Base-by-base conservation (phyloP, 306 rosid genomes). In the Glycine soja region DNA sequence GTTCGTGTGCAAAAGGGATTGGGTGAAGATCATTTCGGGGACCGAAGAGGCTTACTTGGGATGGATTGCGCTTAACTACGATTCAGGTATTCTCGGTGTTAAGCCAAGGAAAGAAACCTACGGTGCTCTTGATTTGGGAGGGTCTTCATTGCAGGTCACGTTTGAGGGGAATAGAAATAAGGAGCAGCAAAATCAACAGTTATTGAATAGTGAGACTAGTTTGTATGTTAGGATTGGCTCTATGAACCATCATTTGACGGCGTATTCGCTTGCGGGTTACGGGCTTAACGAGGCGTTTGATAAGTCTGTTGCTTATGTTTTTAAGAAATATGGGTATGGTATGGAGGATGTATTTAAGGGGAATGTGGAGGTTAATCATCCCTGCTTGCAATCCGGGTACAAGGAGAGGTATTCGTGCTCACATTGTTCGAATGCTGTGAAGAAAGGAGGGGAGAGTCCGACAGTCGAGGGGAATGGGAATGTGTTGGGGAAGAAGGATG, bases 51-150 rank as follows among this genome's bases (percentile, higher is more conserved):
- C 98, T 62, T 95, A 95, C 74, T 93, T 83, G 65, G 99, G 99
- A 10, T 95, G 99, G 99, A 93, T 95, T 75, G 98, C 99, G 2
- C 94, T 95, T 70, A 96, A 96, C 74, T 90, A 96, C 7, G 43
- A 38, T 5, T 80, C 84, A 2, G 85, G 85, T 1, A 80, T 82
- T 47, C 85, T 96, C 43, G 93, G 97, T 2, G 88, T 85, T 42
- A 85, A 48, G 32, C 94, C 94, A 1, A 88, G 87, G 82, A 79
- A 80, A 64, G 86, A 77, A 11, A 96, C 98, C 4, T 93, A 75
- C 72, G 99, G 98, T 40, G 93, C 98, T 4, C 98, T 96, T 54
- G 98, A 96, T 68, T 78, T 96, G 88, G 99, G 99, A 7, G 99
- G 99, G 14, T 96, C 98, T 9, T 93, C 97, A 0, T 85, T 96